A percentile compares a stretch with the other conserved stretches of the same genome.
Evolutionary conservation across 2,329 filamentous ascomycete species (phyloP).

Genomic region (Alternaria triticimaculans): DNA sequence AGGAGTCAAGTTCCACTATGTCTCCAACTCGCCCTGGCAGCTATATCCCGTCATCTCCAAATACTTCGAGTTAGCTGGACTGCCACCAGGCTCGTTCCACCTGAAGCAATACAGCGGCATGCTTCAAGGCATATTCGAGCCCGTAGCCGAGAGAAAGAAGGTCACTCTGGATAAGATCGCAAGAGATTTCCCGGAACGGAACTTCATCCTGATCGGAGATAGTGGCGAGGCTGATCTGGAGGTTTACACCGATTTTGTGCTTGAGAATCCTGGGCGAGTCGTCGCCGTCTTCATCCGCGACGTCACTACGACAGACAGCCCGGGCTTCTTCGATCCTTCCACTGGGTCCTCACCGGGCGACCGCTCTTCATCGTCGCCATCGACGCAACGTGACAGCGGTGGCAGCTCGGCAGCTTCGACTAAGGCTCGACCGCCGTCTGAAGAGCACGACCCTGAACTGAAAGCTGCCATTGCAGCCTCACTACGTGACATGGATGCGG

Average conservation of each 20-base stretch:
- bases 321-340: conserved; percentile 79
- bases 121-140: conserved; percentile 97
- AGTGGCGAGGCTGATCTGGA: conserved; percentile 97
- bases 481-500: conserved; percentile 54
- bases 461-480: conserved; percentile 57
- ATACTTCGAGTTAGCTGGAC: conserved; percentile 79
- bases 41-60: conserved; percentile 87
- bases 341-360: conserved; percentile 47
- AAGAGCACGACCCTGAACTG: conserved; percentile 57
- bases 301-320: conserved; percentile 79
- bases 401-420: conserved; percentile 16
- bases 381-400: conserved; percentile 23
- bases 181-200: conserved; percentile 85
- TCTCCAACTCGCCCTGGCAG: conserved; percentile 99
- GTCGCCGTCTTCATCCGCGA: conserved; percentile 92
- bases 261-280: conserved; percentile 82
- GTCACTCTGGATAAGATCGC: conserved; percentile 84
- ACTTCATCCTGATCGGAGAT: conserved; percentile 91
- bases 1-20: conserved; percentile 92
- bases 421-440: conserved; percentile 27
- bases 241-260: conserved; percentile 91
- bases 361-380: conserved; percentile 32
- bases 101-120: conserved; percentile 96
- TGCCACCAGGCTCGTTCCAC: conserved; percentile 90
- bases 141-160: conserved; percentile 93